Evolutionary conservation across 768 basidiomycete genomes (phyloP), one percentile per base, ranked within the genome.

Genomic region (Phylloporus sp.): DNA sequence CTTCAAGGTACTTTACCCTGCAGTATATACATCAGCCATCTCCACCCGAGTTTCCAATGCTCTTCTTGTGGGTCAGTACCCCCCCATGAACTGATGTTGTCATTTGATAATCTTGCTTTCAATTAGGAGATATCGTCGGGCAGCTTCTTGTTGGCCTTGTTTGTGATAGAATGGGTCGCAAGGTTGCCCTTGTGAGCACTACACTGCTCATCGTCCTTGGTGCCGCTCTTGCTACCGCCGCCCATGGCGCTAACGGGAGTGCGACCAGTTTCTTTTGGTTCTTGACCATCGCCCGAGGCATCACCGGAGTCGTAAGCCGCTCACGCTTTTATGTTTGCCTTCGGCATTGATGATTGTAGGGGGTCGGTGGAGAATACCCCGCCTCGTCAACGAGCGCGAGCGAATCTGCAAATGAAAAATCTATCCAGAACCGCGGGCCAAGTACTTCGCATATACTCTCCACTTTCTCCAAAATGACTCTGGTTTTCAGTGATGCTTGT

Each of bases 311-410:
- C 38, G 82, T 84, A 54, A 60, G 79, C 65, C 22, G 35, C 39
- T 35, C 36, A 36, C 18, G 27, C n/a, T 38, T 28, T 23, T 16
- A 28, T 6, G 4, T 13, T 26, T 44, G 24, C 18, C 39, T 50
- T 32, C 50, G 6, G 42, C 42, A 34, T 38, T 48, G 39, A 56
- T 35, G 35, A n/a, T 45, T 35, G 20, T 48, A 84, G 76, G 86
- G 86, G 53, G 85, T 86, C 11, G 85, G 86, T 32, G 86, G 86
- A 24, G 86, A 89, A 70, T 89, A 90, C 65, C 86, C 87, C 1
- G 84, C 84, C 9, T 84, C 82, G 5, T 83, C 82, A 0, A 82
- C 83, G 0, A 78, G 79, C 38, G 86, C 86, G 7, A 79, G 77
- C 24, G 86, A 89, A 65, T 79, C 86, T 22, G 84, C 86, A 15